Evolutionary conservation across 1,284 basidiomycete genomes (phyloP), one percentile per base, ranked within the genome.

Genomic region (Ustilago tritici): DNA sequence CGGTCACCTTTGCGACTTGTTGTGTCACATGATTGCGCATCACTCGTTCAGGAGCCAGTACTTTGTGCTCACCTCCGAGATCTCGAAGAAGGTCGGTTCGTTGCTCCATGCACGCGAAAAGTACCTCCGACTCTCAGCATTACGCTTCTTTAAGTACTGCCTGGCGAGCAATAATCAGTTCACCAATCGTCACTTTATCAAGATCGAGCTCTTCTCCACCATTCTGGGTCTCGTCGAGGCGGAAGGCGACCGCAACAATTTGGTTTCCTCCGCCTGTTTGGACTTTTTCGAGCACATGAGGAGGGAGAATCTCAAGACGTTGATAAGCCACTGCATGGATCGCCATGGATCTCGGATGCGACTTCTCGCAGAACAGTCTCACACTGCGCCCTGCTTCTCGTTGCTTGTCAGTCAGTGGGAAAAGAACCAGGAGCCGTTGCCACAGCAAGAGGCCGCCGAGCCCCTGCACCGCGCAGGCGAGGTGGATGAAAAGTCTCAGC

Each of bases 201-300:
- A 95, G 88, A 90, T 93, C 75, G 93, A 95, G 80, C 88, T 95
- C 23, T 89, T 97, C 71, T 90, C 91, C 73, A 93, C 94, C 7
- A 91, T 98, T 68, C 87, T 98, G 60, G 91, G 93, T 64, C 88
- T 98, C 65, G 92, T 94, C 34, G 86, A 92, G 40, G 90, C 90
- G 58, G 96, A 98, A 87, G 92, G 92, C 35, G 89, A 89, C 54
- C 89, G 93, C 67, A 96, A 99, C 87, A 99, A 96, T 86, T 90
- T 99, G 76, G 89, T 99, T 53, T 93, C 92, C 81, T 95, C 95
- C 76, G 93, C 95, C 19, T 98, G 94, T 88, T 92, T 97, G 83
- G 96, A 99, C 85, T 93, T 94, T 74, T 94, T 99, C 82, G 96
- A 99, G 82, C 89, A 91, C 76, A 93, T 98, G 93, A 68, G 90